Evolutionary conservation across 176 grass and related monocot genomes (phyloP).

Genomic region (Eragrostis nindensis): DNA sequence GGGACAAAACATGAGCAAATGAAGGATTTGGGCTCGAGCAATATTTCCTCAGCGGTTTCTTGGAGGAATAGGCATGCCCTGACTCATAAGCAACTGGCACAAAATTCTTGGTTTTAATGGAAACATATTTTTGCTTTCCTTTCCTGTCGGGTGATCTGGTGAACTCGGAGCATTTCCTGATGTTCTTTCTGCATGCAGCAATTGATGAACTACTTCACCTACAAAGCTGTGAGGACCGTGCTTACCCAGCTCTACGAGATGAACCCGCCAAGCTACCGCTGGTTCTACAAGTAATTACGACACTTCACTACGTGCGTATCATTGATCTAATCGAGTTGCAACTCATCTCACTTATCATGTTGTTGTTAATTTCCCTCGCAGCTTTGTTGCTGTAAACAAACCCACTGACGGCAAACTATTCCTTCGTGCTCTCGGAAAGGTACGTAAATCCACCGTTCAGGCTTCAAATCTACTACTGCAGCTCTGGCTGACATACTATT

Average conservation of each 20-base stretch:
- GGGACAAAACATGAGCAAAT: too few relatives aligned
- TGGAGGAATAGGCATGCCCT: too few relatives aligned
- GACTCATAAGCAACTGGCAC: too few relatives aligned
- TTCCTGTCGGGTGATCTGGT: neutral
- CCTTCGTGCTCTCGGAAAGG: slow-evolving; percentile 78
- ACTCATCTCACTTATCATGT: neutral
- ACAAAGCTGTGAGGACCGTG: slow-evolving; percentile 88
- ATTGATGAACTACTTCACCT: slow-evolving; percentile 89
- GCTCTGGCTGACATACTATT: neutral
- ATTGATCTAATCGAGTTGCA: too few relatives aligned
- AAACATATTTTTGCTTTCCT: too few relatives aligned
- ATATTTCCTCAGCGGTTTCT: too few relatives aligned
- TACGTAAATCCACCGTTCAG: slow-evolving; percentile 1
- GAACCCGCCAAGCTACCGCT: slow-evolving; percentile 92
- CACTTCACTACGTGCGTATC: neutral
- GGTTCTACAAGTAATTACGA: slow-evolving; percentile 67
- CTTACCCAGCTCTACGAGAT: slow-evolving; percentile 94
- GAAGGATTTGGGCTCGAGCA: too few relatives aligned
- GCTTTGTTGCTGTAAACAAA: slow-evolving; percentile 79
- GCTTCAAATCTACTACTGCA: neutral
- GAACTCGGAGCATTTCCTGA: neutral
- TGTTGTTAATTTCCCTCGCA: slow-evolving; percentile 4
- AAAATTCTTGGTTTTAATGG: neutral
- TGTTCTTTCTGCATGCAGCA: slow-evolving; percentile 50
- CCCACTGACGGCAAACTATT: slow-evolving; percentile 77